Base-by-base conservation (phyloP, 257 asterid genomes). In the Solanum chmielewskii region DNA sequence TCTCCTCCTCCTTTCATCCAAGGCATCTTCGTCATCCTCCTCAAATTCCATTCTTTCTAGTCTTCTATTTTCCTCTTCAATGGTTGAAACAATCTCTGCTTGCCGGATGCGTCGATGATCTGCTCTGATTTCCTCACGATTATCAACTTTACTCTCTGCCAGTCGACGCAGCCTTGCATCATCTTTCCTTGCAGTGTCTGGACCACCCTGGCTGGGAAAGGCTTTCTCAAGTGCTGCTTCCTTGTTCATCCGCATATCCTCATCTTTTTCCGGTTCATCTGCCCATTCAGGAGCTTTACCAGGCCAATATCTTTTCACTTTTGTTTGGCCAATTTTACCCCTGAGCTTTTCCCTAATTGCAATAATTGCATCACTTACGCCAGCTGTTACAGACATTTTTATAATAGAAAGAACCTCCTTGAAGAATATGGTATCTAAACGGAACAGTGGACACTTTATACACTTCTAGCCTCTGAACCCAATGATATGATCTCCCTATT, bases 251-350 rank as follows among this genome's bases (percentile, higher is more conserved):
- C 91, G 89, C 85, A 95, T 90, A 83, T 94, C 98, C 27, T 93
- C 97, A 73, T 91, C 98, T 89, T 95, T 98, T 27, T 97, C 97
- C 68, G 69, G 88, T 77, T 94, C 98, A 75, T 94, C 98, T 2
- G 98, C 98, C 98, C 98, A 97, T 91, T 97, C 99, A 2, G 98
- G 99, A 7, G 97, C 98, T 90, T 95, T 95, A 11, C 98, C 99
- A 1, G 99, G 98, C 99, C 98, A 97, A 87, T 97, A 95, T 83
- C 99, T 88, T 86, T 95, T 97, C 85, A 97, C 99, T 90, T 94
- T 95, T 39, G 99, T 97, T 88, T 94, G 98, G 85, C 98, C 98
- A 81, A 97, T 95, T 88, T 94, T 95, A 21, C 99, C 99, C 89
- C 97, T 92, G 45, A 97, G 99, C 89, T 97, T 97, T 83, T 97